Base-by-base conservation (phyloP, 495 filamentous ascomycete genomes). In the Pyrenula massariospora region DNA sequence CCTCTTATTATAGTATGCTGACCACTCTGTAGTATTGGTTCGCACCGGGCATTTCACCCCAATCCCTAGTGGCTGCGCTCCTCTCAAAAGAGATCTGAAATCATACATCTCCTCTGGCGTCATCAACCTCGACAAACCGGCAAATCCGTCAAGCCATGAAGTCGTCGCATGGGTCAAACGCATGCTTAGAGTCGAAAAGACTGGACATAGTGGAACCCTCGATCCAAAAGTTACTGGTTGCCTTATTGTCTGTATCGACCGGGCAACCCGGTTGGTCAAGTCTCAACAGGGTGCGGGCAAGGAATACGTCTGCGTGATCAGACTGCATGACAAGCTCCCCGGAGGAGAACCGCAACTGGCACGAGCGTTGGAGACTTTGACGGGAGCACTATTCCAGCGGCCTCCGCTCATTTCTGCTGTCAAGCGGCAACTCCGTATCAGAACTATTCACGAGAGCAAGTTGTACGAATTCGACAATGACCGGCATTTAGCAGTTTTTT, bases 91-190 rank as follows among this genome's bases (percentile, higher is more conserved):
- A 70, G 91, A 96, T 65, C 78, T 98, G 63, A 95, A 96, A 75
- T 88, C 86, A 50, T 98, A 96, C 70, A 84, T 98, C 63, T 88
- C 85, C 69, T 93, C 88, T 59, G 93, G 93, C 70, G 93, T 97
- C 24, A 96, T 98, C 75, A 97, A 97, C 72, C 84, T 95, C 54
- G 93, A 97, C 79, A 98, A 98, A 72, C 93, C 93, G 31, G 90
- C 91, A 15, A 98, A 98, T 76, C 93, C 93, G 20, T 95, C 89
- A 56, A 93, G 88, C 64, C 93, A 98, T 77, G 93, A 98, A 71
- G 94, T 97, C 48, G 93, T 98, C 63, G 90, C 93, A 55, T 98
- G 93, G 94, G 84, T 96, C 58, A 98, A 98, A 84, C 83, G 91
- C 56, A 96, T 97, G n/a, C 49, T 25, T 61, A 93, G 91, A 68